Conservation (phyloP, 2,329 filamentous ascomycete species). For the Conoideocrella luteorostrata region DNA sequence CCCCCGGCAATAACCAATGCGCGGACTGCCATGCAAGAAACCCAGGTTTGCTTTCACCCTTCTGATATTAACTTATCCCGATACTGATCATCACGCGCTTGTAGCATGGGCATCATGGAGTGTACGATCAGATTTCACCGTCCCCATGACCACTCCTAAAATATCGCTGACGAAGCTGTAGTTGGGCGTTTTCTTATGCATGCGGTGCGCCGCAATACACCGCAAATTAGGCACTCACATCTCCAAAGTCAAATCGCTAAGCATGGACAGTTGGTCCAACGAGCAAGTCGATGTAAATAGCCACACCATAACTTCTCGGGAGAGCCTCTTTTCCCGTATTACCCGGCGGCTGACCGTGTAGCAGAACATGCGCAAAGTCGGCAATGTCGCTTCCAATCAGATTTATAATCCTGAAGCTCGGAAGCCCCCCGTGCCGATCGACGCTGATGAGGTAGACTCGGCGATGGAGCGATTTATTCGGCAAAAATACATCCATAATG, state of each 20-base stretch:
- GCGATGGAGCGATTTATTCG: constrained; percentile 94
- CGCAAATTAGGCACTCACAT: constrained; percentile 96
- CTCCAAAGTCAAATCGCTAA: constrained; percentile 97
- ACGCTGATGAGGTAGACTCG: constrained; percentile 85
- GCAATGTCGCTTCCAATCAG: constrained; percentile 80
- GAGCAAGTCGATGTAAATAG: constrained; percentile 86
- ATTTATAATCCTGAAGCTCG: constrained; percentile 82
- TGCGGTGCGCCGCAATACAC: constrained; percentile 93
- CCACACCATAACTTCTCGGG: background rate
- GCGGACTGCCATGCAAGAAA: constrained; percentile 90
- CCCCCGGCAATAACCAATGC: constrained; percentile 87
- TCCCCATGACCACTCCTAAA: background rate
- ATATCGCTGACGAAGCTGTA: constrained; percentile 29
- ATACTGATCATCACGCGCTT: constrained; percentile 21
- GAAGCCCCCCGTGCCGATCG: constrained; percentile 77
- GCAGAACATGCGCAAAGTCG: constrained; percentile 89
- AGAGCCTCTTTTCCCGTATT: background rate
- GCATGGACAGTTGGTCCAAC: constrained; percentile 94
- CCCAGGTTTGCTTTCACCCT: constrained; percentile 61
- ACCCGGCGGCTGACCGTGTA: constrained; percentile 1
- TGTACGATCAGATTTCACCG: constrained; percentile 40
- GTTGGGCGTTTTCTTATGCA: constrained; percentile 93
- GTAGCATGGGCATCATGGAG: constrained; percentile 95
- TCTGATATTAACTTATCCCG: background rate
- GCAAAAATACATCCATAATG: constrained; percentile 76